A percentile compares a stretch with the other conserved stretches of the same genome.
Conservation (phyloP, 257 asterid genomes). For the Primulina eburnea region DNA sequence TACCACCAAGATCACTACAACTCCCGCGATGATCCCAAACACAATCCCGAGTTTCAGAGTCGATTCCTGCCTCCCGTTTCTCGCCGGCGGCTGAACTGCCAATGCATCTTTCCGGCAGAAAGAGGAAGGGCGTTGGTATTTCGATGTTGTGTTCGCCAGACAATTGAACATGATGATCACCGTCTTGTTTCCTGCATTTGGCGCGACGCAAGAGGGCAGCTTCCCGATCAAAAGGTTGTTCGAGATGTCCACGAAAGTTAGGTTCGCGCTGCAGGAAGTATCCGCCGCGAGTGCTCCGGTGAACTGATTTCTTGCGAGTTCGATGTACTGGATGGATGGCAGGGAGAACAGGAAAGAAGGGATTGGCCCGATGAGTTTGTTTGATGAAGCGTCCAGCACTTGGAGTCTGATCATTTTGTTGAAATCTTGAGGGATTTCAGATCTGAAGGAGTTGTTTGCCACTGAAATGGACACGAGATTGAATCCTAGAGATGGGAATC, state of each 20-base stretch:
- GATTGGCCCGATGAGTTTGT: slow-evolving; percentile 69
- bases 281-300: slow-evolving; percentile 58
- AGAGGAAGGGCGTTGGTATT: slow-evolving; percentile 53
- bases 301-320: slow-evolving; percentile 57
- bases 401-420: slow-evolving; percentile 42
- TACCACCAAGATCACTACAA: slow-evolving; percentile 42
- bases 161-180: slow-evolving; percentile 67
- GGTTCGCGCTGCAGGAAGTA: slow-evolving; percentile 49
- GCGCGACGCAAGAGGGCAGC: slow-evolving; percentile 70
- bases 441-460: slow-evolving; percentile 62
- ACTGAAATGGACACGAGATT: slow-evolving; percentile 43
- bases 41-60: slow-evolving; percentile 77
- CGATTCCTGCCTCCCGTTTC: slow-evolving; percentile 25
- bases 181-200: slow-evolving; percentile 48
- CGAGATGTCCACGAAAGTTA: slow-evolving; percentile 67
- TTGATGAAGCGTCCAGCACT: slow-evolving; percentile 56
- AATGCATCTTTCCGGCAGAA: slow-evolving; percentile 84
- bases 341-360: slow-evolving; percentile 69
- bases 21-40: slow-evolving; percentile 58
- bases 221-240: slow-evolving; percentile 71
- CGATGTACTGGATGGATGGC: slow-evolving; percentile 51
- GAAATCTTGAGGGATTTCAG: slow-evolving; percentile 58
- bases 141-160: slow-evolving; percentile 59
- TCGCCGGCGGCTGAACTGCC: slow-evolving; percentile 74
- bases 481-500: slow-evolving; percentile 53